These are phyloP conservation scores for Ophiostoma australiae DNA, from an alignment of 2,329 filamentous ascomycete genomes.

Conservation along the genomic window DNA sequence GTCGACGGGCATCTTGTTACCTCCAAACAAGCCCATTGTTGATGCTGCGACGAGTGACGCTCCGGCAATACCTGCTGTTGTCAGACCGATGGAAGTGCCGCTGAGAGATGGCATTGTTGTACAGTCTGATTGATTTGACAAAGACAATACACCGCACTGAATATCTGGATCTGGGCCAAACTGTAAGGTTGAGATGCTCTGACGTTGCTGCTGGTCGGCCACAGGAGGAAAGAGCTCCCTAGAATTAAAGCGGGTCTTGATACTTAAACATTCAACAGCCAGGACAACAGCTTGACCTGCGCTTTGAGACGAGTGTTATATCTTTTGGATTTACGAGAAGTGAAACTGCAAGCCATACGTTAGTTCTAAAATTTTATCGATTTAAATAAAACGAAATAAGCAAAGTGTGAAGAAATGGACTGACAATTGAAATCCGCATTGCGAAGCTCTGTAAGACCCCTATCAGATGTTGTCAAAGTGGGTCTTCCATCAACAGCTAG, in stretches of 20 bases:
- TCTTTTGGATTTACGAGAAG: too few species aligned
- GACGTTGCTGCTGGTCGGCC: not conserved
- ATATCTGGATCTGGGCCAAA: not conserved
- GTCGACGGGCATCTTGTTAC: constrained; percentile 77
- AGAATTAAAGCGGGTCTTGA: not conserved
- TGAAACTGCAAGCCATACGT: too few species aligned
- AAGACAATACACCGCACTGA: not conserved
- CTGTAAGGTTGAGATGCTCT: not conserved
- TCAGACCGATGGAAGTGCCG: constrained; percentile 28
- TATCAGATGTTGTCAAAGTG: constrained; percentile 1
- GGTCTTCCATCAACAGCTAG: not conserved
- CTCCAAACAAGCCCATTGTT: constrained; percentile 64
- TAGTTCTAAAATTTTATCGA: too few species aligned
- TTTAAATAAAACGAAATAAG: not conserved
- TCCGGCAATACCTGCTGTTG: constrained; percentile 34
- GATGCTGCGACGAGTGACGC: constrained; percentile 34
- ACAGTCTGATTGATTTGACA: not conserved
- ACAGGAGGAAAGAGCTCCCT: constrained; percentile 2
- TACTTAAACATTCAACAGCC: not conserved
- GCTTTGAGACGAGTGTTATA: too few species aligned
- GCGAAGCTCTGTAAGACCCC: constrained; percentile 3
- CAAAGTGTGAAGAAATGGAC: not conserved
- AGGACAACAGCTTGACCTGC: not conserved
- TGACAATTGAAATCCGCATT: not conserved
- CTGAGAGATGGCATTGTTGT: constrained; percentile 26